These are phyloP conservation scores for Pleurotus djamor DNA, from an alignment of 768 basidiomycete genomes.

Conservation along the genomic window DNA sequence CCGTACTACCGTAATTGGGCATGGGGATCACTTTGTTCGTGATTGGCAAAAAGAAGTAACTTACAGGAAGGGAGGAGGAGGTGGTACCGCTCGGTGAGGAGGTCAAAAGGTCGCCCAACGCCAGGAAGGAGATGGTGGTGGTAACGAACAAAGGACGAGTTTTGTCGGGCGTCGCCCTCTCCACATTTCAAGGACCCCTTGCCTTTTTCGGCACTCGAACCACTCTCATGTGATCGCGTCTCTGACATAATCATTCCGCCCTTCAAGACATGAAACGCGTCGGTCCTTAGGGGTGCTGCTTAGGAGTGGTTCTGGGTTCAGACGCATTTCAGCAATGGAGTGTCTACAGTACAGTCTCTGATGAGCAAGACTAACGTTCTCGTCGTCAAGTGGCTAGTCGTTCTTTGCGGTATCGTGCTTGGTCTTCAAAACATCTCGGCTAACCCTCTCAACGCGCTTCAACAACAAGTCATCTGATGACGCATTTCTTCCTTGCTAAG, in stretches of 20 bases:
- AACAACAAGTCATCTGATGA: too few species aligned
- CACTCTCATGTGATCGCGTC: slow-evolving; percentile 1
- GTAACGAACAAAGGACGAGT: slow-evolving; percentile 6
- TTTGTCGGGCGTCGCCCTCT: background rate
- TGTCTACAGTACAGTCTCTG: background rate
- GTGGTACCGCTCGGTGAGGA: slow-evolving; percentile 9
- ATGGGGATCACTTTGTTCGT: slow-evolving; percentile 11
- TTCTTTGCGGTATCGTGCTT: too few species aligned
- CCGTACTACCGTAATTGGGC: slow-evolving; percentile 31
- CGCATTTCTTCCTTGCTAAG: too few species aligned
- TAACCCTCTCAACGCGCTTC: too few species aligned
- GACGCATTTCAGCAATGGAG: background rate
- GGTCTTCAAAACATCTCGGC: too few species aligned
- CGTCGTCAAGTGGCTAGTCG: too few species aligned
- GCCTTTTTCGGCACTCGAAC: slow-evolving; percentile 1
- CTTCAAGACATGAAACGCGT: background rate
- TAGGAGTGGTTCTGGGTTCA: too few species aligned
- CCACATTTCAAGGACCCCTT: background rate
- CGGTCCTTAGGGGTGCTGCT: background rate
- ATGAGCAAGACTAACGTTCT: too few species aligned
- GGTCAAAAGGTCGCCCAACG: slow-evolving; percentile 7
- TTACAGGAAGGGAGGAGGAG: background rate
- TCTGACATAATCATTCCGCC: slow-evolving; percentile 1
- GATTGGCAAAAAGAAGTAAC: background rate
- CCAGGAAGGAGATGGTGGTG: background rate